Evolutionary conservation across 1,284 basidiomycete species (phyloP).

Genomic region (Rhodotorula sp.): DNA sequence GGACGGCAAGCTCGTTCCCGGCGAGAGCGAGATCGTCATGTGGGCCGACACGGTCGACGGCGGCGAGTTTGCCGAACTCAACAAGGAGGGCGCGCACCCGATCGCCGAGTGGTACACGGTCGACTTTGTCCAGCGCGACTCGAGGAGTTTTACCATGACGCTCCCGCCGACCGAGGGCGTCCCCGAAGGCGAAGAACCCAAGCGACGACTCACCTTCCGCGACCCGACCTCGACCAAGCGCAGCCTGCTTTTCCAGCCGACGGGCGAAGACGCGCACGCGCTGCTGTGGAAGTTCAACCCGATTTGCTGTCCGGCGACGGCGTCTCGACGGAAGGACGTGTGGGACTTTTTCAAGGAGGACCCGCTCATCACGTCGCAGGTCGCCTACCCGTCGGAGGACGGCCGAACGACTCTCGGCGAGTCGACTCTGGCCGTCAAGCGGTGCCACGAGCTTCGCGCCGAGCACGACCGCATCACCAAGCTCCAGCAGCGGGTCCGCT

Average conservation of each 20-base stretch:
- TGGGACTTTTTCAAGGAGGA: slow-evolving; percentile 44
- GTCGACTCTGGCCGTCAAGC: slow-evolving; percentile 39
- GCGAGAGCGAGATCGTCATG: slow-evolving; percentile 34
- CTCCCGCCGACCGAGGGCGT: slow-evolving; percentile 41
- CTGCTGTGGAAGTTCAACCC: slow-evolving; percentile 44
- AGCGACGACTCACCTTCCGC: slow-evolving; percentile 35
- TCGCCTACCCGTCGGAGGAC: slow-evolving; percentile 41
- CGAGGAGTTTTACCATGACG: slow-evolving; percentile 41
- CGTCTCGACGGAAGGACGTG: slow-evolving; percentile 25
- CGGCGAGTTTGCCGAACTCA: slow-evolving; percentile 33
- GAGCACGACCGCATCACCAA: slow-evolving; percentile 39
- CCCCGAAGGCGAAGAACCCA: slow-evolving; percentile 39
- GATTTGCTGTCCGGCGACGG: slow-evolving; percentile 37
- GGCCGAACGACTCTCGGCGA: slow-evolving; percentile 39
- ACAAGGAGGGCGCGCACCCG: slow-evolving; percentile 25
- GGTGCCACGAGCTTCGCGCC: slow-evolving; percentile 38
- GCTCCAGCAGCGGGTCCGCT: slow-evolving; percentile 20
- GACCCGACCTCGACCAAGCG: slow-evolving; percentile 23
- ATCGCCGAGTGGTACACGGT: slow-evolving; percentile 43
- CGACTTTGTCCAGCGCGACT: slow-evolving; percentile 40
- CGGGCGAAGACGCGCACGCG: slow-evolving; percentile 31
- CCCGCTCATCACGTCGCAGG: slow-evolving; percentile 44
- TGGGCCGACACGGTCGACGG: slow-evolving; percentile 36
- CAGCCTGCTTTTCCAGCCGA: slow-evolving; percentile 37
- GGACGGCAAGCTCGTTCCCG: slow-evolving; percentile 27